A percentile compares a stretch with the other conserved stretches of the same genome.
These are phyloP conservation scores for Teunomyces stri DNA, from an alignment of 805 yeast species.

Conservation along the genomic window DNA sequence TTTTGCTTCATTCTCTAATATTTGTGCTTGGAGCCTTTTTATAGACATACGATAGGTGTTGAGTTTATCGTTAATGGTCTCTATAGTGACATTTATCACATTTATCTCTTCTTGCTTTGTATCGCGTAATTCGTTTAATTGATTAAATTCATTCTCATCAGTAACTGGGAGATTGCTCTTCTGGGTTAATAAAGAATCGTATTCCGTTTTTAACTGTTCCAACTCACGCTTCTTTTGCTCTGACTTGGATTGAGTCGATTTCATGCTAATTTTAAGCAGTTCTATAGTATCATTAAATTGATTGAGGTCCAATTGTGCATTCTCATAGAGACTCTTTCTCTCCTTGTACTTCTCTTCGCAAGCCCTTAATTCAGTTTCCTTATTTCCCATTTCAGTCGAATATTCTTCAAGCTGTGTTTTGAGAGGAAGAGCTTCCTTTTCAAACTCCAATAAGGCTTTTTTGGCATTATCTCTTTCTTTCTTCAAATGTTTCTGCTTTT, in stretches of 20 bases:
- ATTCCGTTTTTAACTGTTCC: conserved; percentile 9
- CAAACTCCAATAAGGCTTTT: conserved; percentile 24
- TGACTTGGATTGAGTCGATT: conserved; percentile 8
- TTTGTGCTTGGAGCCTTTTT: background rate
- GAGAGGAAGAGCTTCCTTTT: conserved; percentile 24
- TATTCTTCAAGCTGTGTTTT: conserved; percentile 9
- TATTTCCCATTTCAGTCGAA: conserved; percentile 6
- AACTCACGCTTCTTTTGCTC: conserved; percentile 11
- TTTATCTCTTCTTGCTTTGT: conserved; percentile 16
- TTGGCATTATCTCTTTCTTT: conserved; percentile 35
- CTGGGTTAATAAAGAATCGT: conserved; percentile 16
- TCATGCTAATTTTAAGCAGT: conserved; percentile 14
- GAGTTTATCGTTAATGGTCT: conserved; percentile 11
- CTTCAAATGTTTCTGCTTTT: conserved; percentile 30
- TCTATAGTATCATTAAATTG: conserved; percentile 17
- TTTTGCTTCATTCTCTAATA: conserved; percentile 11
- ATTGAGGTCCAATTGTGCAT: conserved; percentile 5
- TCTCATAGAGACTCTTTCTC: conserved; percentile 3
- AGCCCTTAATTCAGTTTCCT: conserved; percentile 7
- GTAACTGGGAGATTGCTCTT: conserved; percentile 23
- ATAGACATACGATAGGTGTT: conserved; percentile 5
- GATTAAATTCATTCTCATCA: conserved; percentile 24
- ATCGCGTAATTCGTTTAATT: conserved; percentile 20
- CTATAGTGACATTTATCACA: conserved; percentile 7
- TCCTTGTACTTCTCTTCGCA: conserved; percentile 7